A percentile compares a stretch with the other conserved stretches of the same genome.
Evolutionary conservation across 768 basidiomycete genomes (phyloP).

Genomic region (Paxillus involutus): DNA sequence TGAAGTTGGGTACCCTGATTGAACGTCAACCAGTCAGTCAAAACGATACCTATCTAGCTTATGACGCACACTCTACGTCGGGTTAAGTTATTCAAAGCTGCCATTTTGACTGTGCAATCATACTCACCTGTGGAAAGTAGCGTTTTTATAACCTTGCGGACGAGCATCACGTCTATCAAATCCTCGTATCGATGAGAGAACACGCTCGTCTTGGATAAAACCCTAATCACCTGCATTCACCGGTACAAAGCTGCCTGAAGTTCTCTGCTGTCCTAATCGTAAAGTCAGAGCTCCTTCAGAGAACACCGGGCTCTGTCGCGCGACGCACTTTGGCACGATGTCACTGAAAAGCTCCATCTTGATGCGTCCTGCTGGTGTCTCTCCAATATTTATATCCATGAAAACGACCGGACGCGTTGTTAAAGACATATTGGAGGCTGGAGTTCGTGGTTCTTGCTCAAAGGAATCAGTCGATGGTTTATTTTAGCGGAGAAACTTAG

Average conservation of each 20-base stretch:
- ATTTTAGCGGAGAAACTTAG: background rate
- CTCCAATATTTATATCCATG: constrained; percentile 96
- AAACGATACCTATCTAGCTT: constrained; percentile 1
- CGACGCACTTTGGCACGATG: constrained; percentile 84
- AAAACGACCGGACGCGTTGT: constrained; percentile 85
- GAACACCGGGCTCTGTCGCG: background rate
- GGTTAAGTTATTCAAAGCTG: constrained; percentile 8
- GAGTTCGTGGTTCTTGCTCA: background rate
- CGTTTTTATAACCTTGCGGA: constrained; percentile 89
- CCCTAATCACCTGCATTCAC: constrained; percentile 78
- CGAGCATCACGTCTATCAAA: constrained; percentile 52
- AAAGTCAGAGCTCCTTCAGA: constrained; percentile 2
- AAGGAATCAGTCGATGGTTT: background rate
- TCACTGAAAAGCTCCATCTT: constrained; percentile 99
- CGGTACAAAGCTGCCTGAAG: constrained; percentile 95
- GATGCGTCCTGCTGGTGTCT: constrained; percentile 90
- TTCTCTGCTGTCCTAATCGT: constrained; percentile 88
- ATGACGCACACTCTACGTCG: constrained; percentile 63
- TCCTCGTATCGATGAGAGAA: constrained; percentile 16
- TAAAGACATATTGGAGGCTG: constrained; percentile 37
- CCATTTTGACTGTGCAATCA: background rate
- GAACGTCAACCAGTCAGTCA: constrained; percentile 6
- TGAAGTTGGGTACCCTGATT: constrained; percentile 83
- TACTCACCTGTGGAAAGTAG: constrained; percentile 87
- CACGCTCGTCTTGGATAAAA: background rate